Base-by-base conservation (phyloP, 1,284 basidiomycete species). In the Ustilago bromivora region DNA sequence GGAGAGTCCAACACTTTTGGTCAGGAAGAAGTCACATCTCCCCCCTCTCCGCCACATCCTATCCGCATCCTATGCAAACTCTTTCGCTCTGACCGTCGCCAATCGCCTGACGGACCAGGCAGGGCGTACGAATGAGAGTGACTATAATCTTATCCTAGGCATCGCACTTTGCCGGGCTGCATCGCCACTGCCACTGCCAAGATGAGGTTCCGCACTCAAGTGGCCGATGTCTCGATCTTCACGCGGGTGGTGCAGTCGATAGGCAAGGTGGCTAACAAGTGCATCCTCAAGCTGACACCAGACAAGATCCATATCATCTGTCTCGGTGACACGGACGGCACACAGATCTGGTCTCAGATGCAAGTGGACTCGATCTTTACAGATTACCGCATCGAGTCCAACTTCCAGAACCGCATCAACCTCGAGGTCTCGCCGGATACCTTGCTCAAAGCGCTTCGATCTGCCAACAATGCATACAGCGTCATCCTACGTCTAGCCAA, bases 391-490 rank as follows among this genome's bases (percentile, higher is more conserved):
- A 82, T 87, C 72, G 85, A 87, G 52, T 85, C 84, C 55, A 86
- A 87, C 69, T 78, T 75, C 46, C 72, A 83, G 61, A 86, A 86
- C 76, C 83, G 84, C 65, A 86, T 87, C 76, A 85, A 84, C 76
- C 78, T 87, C 69, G 84, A 87, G 56, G 78, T 87, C 36, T 61
- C 78, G 36, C 80, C 83, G n/a, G 86, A 87, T 40, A 77, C 81
- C 8, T 75, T 87, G 35, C 67, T 81, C 17, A 73, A 81, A 35
- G 85, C 85, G 6, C 74, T 87, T 31, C 74, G 76, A 15, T 82
- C 82, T 12, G 73, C 82, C 28, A 63, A 63, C 63, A 81, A 82
- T 52, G 75, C 82, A 11, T 78, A 74, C 31, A 55, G 76, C 36
- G 78, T 84, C 36, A 79, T 75, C 10, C 78, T 86, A 28, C 81